phyloP scores from a whole-genome alignment of 2,329 filamentous ascomycete genomes.

The Diaporthe ilicicola region DNA sequence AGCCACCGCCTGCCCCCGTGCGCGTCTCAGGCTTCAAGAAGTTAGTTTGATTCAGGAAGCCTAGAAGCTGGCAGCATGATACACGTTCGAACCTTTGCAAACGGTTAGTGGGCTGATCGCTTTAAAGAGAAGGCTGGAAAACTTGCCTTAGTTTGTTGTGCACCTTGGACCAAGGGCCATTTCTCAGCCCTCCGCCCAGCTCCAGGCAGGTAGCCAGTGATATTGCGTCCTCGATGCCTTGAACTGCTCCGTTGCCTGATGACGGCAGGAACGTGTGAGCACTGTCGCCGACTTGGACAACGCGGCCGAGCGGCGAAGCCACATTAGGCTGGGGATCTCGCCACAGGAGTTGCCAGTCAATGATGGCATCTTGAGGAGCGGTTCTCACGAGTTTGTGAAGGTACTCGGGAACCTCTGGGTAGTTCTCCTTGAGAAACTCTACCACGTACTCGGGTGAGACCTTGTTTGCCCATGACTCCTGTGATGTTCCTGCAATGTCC shows the following conservation, averaged over 20 bases:
- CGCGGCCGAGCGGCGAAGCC: conserved; percentile 44
- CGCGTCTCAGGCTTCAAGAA: conserved; percentile 35
- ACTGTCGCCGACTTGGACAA: conserved; percentile 49
- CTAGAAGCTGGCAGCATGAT: conserved; percentile 33
- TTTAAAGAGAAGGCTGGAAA: background rate
- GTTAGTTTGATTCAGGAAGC: conserved; percentile 35
- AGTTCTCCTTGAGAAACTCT: conserved; percentile 50
- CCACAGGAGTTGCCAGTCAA: conserved; percentile 41
- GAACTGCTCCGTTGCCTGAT: conserved; percentile 49
- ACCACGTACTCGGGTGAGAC: conserved; percentile 53
- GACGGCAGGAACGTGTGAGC: conserved; percentile 51
- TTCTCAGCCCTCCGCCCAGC: conserved; percentile 49
- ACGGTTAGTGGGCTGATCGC: background rate
- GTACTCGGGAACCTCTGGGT: conserved; percentile 50
- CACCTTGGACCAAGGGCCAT: conserved; percentile 36
- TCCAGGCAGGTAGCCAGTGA: conserved; percentile 49
- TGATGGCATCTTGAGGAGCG: conserved; percentile 37
- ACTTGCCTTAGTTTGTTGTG: conserved; percentile 27
- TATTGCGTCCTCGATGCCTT: conserved; percentile 51
- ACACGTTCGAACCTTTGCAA: conserved; percentile 32
- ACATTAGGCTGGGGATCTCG: conserved; percentile 43
- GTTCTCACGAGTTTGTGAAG: conserved; percentile 41
- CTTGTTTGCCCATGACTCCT: conserved; percentile 56
- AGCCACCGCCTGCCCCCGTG: conserved; percentile 23
- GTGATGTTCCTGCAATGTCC: conserved; percentile 53